phyloP scores from a whole-genome alignment of 768 basidiomycete genomes.

The Asterophora parasitica region DNA sequence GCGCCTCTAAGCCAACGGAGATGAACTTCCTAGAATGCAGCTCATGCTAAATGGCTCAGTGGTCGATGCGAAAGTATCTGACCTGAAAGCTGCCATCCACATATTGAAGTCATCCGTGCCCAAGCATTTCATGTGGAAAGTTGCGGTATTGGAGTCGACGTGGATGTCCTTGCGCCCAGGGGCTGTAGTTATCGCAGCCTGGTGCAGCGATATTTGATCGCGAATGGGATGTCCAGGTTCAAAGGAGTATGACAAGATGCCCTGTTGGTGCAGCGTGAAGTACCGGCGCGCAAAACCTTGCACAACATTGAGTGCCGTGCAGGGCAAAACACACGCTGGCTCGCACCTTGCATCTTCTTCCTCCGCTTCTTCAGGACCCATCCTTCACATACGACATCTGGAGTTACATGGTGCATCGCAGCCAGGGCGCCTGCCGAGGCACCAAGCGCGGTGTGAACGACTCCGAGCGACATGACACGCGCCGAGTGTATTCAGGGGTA shows the following conservation, averaged over 20 bases:
- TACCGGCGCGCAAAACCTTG: conserved; percentile 83
- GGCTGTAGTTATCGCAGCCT: conserved; percentile 74
- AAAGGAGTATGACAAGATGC: conserved; percentile 70
- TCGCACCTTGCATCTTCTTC: conserved; percentile 81
- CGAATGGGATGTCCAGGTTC: conserved; percentile 67
- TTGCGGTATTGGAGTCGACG: conserved; percentile 69
- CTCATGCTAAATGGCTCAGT: neutral
- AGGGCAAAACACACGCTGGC: neutral
- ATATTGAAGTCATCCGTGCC: conserved; percentile 60
- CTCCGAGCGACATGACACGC: conserved; percentile 3
- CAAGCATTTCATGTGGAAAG: conserved; percentile 82
- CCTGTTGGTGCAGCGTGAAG: conserved; percentile 65
- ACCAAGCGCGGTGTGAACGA: neutral
- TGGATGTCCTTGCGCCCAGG: conserved; percentile 77
- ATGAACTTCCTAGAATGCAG: conserved; percentile 52
- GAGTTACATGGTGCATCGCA: neutral
- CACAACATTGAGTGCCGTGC: conserved; percentile 1
- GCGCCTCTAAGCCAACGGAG: conserved; percentile 41
- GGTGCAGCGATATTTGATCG: conserved; percentile 61
- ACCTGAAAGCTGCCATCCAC: conserved; percentile 80
- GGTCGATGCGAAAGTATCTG: conserved; percentile 9
- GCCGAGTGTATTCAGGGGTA: conserved; percentile 1
- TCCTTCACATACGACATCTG: conserved; percentile 51
- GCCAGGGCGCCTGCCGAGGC: neutral
- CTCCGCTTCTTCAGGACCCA: conserved; percentile 85